These are phyloP conservation scores for Graphiopsis chlorocephala DNA, from an alignment of 2,329 filamentous ascomycete genomes.

Conservation along the genomic window DNA sequence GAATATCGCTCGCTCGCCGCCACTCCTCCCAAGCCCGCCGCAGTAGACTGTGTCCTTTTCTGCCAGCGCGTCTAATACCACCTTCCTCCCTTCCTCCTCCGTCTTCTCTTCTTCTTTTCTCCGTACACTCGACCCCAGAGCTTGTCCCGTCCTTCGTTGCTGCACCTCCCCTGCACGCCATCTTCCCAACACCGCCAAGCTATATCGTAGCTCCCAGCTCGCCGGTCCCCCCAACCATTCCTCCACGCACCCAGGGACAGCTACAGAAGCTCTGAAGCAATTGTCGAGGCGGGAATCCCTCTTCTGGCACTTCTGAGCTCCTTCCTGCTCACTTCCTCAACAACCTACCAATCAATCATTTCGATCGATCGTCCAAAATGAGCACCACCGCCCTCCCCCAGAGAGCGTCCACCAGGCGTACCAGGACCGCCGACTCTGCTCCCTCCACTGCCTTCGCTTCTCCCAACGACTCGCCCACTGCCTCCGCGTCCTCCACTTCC, in stretches of 20 bases:
- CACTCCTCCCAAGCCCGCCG: constrained; percentile 10
- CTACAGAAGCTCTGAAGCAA: constrained; percentile 1
- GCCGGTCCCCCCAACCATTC: constrained; percentile 5
- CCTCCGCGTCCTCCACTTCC: constrained; percentile 79
- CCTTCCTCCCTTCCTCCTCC: background rate
- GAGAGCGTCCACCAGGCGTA: constrained; percentile 42
- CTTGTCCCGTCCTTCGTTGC: constrained; percentile 8
- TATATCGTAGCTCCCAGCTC: background rate
- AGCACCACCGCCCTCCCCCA: constrained; percentile 56
- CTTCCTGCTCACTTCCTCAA: background rate
- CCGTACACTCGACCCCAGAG: constrained; percentile 1
- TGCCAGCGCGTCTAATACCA: background rate
- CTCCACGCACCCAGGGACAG: background rate
- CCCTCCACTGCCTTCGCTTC: constrained; percentile 55
- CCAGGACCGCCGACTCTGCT: constrained; percentile 50
- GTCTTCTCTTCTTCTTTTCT: background rate
- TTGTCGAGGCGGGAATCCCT: background rate
- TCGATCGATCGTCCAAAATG: constrained; percentile 29
- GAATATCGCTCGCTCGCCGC: constrained; percentile 14
- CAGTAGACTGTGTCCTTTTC: constrained; percentile 5
- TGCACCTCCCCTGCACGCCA: constrained; percentile 9
- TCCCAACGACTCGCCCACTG: constrained; percentile 58
- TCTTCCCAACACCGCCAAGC: constrained; percentile 13
- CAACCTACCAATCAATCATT: background rate
- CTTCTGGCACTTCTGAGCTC: background rate